Evolutionary conservation across 2,329 filamentous ascomycete species (phyloP), one percentile per base, ranked within the genome.

Genomic region (Penicillium brevicompactum): DNA sequence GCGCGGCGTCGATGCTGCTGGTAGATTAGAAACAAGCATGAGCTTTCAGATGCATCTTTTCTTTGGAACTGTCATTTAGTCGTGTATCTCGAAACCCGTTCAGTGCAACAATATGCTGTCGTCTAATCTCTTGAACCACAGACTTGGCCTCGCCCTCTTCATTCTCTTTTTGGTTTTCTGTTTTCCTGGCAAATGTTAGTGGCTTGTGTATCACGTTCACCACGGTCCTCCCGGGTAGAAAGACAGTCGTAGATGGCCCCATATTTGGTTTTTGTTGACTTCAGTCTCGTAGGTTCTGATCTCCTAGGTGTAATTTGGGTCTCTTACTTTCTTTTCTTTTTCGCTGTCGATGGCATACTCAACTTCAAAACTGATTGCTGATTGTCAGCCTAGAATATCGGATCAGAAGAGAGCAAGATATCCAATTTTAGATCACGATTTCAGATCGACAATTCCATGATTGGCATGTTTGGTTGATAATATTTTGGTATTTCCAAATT

Each of bases 401-500:
- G 34, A 37, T n/a, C 11, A n/a, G 14, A n/a, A 37, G 34, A 34
- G 31, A 34, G 31, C 9, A 37, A 37, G 34, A 3, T 13, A n/a
- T 37, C 34, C 13, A 37, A n/a, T n/a, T 13, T 4, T n/a, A n/a
- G 7, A n/a, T 37, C 34, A 37, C n/a, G 34, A n/a, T 4, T n/a
- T n/a, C n/a, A 13, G 4, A 16, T n/a, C 34, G n/a, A n/a, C 41
- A 6, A 41, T 41, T 40, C 41, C 52, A 56, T 52, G 50, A 56
- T 62, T 38, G 56, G 49, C 54, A 51, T 31, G 27, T 55, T 49
- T 47, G 21, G 41, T 63, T 65, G 57, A 64, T 64, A 59, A 67
- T 71, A 63, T 71, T 68, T 71, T 68, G 64, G 66, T 71, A 72
- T 68, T 66, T 65, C 67, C 67, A 67, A 62, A 65, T 62, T 68